These are phyloP conservation scores for Cladosporium sp. DNA, from an alignment of 2,329 filamentous ascomycete species.

Conservation along the genomic window DNA sequence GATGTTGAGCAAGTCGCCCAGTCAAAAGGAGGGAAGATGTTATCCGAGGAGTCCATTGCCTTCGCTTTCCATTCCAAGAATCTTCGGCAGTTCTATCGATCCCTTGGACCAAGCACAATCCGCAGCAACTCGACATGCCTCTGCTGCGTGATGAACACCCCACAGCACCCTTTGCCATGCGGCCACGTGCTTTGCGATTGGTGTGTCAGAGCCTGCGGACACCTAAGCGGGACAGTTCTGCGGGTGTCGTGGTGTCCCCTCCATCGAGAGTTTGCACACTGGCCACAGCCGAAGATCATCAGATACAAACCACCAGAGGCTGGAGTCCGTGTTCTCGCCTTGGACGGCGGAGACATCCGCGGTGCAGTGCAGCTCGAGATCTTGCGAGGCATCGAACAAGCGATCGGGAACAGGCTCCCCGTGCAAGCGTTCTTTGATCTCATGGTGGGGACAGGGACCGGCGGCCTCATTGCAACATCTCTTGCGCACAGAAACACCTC, in stretches of 20 bases:
- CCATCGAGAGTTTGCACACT: constrained; percentile 24
- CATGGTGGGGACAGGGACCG: constrained; percentile 40
- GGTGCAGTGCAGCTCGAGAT: constrained; percentile 41
- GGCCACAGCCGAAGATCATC: constrained; percentile 34
- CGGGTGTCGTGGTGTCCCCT: constrained; percentile 33
- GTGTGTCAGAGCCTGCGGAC: constrained; percentile 20
- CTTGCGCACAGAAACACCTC: constrained; percentile 22
- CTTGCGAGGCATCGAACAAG: constrained; percentile 34
- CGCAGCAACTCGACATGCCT: constrained; percentile 37
- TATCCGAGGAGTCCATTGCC: constrained; percentile 23
- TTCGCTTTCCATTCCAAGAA: constrained; percentile 32
- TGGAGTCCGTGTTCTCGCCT: constrained; percentile 24
- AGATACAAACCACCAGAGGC: constrained; percentile 27
- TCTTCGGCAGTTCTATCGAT: constrained; percentile 14
- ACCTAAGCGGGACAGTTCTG: constrained; percentile 1
- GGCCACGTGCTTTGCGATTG: constrained; percentile 40
- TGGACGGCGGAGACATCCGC: constrained; percentile 38
- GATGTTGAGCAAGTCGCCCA: constrained; percentile 22
- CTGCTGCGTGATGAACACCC: constrained; percentile 37
- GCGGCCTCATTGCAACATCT: constrained; percentile 19
- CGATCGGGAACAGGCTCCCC: constrained; percentile 32
- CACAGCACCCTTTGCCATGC: constrained; percentile 39
- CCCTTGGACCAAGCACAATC: constrained; percentile 11
- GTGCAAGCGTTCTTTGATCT: constrained; percentile 45
- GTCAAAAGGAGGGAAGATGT: constrained; percentile 24